Conservation (phyloP, 2,329 filamentous ascomycete species). For the Botrytis porri region DNA sequence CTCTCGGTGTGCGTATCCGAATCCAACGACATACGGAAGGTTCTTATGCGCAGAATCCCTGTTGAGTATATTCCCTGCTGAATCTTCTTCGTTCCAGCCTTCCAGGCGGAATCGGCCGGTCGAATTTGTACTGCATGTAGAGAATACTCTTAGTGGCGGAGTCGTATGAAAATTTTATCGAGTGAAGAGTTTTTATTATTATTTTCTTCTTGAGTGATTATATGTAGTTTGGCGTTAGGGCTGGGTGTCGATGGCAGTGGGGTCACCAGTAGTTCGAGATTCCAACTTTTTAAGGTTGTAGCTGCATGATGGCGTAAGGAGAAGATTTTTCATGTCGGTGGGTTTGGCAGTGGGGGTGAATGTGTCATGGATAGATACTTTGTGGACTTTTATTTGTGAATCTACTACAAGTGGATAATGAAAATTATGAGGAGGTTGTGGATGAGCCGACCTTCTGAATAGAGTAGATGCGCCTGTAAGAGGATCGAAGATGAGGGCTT, state of each 20-base stretch:
- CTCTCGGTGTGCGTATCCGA: neutral
- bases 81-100: neutral
- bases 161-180: neutral
- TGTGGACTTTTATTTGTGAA: neutral
- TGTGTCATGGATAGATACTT: neutral
- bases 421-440: neutral
- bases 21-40: neutral
- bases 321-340: slow-evolving; percentile 6
- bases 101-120: neutral
- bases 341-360: neutral
- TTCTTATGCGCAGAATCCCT: neutral
- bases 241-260: neutral
- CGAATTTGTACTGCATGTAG: neutral
- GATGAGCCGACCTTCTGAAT: neutral
- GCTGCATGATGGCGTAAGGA: slow-evolving; percentile 4
- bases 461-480: neutral
- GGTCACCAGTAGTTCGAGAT: neutral
- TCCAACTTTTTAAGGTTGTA: neutral
- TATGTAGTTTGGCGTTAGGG: neutral
- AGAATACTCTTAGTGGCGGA: neutral
- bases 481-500: neutral
- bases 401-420: neutral
- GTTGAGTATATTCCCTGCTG: neutral
- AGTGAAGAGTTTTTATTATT: slow-evolving; percentile 2
- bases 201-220: neutral